These are phyloP conservation scores for Aspergillus ruber DNA, from an alignment of 2,329 filamentous ascomycete species.

Conservation along the genomic window DNA sequence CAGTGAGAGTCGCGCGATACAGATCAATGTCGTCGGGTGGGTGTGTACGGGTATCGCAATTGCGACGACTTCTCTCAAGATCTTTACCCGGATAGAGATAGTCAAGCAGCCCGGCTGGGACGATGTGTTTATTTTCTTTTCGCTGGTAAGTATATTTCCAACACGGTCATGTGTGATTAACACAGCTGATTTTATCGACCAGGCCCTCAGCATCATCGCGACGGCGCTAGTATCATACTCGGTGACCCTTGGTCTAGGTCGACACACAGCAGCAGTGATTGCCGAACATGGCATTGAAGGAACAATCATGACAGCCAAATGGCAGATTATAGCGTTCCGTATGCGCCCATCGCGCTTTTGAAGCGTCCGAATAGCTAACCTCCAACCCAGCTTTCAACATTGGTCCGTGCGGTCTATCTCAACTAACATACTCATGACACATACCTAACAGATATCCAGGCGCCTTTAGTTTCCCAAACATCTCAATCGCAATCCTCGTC, in stretches of 20 bases:
- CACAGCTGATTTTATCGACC: background rate
- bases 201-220: slow-evolving; percentile 22
- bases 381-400: slow-evolving; percentile 17
- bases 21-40: slow-evolving; percentile 19
- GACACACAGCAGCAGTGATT: slow-evolving; percentile 20
- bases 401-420: slow-evolving; percentile 5
- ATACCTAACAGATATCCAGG: background rate
- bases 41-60: slow-evolving; percentile 19
- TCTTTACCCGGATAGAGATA: slow-evolving; percentile 13
- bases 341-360: background rate
- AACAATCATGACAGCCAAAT: slow-evolving; percentile 11
- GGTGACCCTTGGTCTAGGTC: slow-evolving; percentile 17
- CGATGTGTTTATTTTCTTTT: slow-evolving; percentile 25
- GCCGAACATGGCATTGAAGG: slow-evolving; percentile 17
- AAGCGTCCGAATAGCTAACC: background rate
- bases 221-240: slow-evolving; percentile 19
- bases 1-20: slow-evolving; percentile 11
- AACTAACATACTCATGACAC: background rate
- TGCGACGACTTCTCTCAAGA: slow-evolving; percentile 12
- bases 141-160: slow-evolving; percentile 15
- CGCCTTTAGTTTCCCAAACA: slow-evolving; percentile 23
- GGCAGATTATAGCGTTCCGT: slow-evolving; percentile 23
- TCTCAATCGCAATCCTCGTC: slow-evolving; percentile 22
- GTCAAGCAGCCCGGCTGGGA: slow-evolving; percentile 19
- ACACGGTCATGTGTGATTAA: no score